phyloP scores from a whole-genome alignment of 2,329 filamentous ascomycete species.

The Claviceps citrina region DNA sequence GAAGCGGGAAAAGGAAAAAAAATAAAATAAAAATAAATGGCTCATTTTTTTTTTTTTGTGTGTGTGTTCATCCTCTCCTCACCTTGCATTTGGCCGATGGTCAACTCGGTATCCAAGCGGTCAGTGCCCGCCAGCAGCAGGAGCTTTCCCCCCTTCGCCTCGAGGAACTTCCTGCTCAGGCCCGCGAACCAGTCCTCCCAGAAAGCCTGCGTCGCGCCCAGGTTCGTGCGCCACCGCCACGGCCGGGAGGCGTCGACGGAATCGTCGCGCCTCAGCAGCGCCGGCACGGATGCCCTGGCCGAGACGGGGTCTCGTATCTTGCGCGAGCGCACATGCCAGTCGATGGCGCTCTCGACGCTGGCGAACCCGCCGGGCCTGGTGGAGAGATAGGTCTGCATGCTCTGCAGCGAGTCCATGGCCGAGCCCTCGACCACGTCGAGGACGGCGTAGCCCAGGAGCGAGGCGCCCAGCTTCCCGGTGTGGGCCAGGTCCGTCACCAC shows the following conservation, averaged over 20 bases:
- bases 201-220: slow-evolving; percentile 70
- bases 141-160: slow-evolving; percentile 67
- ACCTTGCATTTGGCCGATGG: slow-evolving; percentile 96
- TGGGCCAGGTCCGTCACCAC: slow-evolving; percentile 77
- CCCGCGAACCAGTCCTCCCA: slow-evolving; percentile 92
- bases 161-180: slow-evolving; percentile 75
- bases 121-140: slow-evolving; percentile 80
- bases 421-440: slow-evolving; percentile 93
- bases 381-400: slow-evolving; percentile 84
- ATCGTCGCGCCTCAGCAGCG: slow-evolving; percentile 45
- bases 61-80: too few relatives aligned
- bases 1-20: not conserved
- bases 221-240: slow-evolving; percentile 77
- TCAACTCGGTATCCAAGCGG: slow-evolving; percentile 76
- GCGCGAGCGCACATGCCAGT: slow-evolving; percentile 83
- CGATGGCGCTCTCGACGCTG: slow-evolving; percentile 64
- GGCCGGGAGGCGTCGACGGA: slow-evolving; percentile 24
- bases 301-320: slow-evolving; percentile 72
- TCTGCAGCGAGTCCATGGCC: slow-evolving; percentile 83
- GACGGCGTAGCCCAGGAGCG: slow-evolving; percentile 72
- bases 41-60: not conserved
- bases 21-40: not conserved
- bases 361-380: slow-evolving; percentile 66
- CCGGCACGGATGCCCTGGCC: slow-evolving; percentile 78
- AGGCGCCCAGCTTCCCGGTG: slow-evolving; percentile 45